Evolutionary conservation across 2,329 filamentous ascomycete species (phyloP).

Genomic region (Talaromyces albobiverticillius): DNA sequence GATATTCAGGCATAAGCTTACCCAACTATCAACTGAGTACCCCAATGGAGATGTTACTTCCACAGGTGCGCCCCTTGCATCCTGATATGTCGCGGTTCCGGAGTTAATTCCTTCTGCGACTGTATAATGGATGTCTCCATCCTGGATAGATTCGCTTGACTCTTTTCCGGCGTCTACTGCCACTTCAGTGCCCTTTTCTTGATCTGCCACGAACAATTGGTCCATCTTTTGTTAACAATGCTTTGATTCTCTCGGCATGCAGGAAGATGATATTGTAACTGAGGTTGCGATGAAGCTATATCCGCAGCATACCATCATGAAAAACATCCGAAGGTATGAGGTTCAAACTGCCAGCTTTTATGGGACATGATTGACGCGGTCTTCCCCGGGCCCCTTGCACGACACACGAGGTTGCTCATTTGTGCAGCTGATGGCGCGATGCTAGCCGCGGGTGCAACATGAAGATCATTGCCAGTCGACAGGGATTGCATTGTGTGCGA

Average conservation of each 20-base stretch:
- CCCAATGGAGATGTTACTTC: constrained; percentile 59
- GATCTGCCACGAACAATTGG: constrained; percentile 4
- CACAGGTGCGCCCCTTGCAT: constrained; percentile 61
- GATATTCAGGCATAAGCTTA: constrained; percentile 60
- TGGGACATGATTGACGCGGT: not conserved
- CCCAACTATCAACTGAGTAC: constrained; percentile 55
- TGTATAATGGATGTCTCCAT: constrained; percentile 12
- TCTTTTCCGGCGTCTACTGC: not conserved
- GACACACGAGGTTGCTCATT: constrained; percentile 7
- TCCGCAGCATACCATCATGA: not conserved
- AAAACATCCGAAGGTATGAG: not conserved
- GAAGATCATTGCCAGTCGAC: constrained; percentile 2
- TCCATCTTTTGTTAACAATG: not conserved
- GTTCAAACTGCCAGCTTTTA: not conserved
- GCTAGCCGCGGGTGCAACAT: not conserved
- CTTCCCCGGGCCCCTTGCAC: not conserved
- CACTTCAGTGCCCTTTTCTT: constrained; percentile 8
- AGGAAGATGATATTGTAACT: not conserved
- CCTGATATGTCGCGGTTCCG: constrained; percentile 38
- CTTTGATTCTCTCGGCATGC: not conserved
- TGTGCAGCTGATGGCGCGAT: constrained; percentile 13
- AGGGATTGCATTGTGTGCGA: constrained; percentile 10
- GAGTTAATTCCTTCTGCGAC: constrained; percentile 13
- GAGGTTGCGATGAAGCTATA: not conserved
- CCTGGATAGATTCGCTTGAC: constrained; percentile 10